Conservation (phyloP, 2,329 filamentous ascomycete species). For the Catunica adiposa region DNA sequence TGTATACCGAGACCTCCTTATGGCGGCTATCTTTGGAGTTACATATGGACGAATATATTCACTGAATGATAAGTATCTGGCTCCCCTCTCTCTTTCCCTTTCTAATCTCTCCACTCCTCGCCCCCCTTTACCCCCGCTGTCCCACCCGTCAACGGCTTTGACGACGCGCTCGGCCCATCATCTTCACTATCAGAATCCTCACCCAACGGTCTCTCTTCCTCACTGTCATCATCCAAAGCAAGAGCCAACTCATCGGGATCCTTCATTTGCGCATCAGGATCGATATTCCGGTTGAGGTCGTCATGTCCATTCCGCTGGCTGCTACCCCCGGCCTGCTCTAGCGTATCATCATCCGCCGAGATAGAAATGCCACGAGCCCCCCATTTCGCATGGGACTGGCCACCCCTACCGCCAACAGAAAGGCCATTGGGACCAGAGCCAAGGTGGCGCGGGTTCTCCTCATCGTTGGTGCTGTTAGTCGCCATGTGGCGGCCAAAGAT, state of each 20-base stretch:
- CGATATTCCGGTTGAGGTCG: constrained; percentile 31
- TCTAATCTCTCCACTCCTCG: constrained; percentile 31
- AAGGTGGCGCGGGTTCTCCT: constrained; percentile 35
- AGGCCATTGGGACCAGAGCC: constrained; percentile 16
- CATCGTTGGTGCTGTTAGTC: constrained; percentile 32
- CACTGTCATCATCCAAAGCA: constrained; percentile 41
- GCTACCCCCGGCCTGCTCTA: constrained; percentile 29
- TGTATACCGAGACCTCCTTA: no score
- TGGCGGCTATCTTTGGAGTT: no score
- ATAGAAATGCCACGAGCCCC: constrained; percentile 48
- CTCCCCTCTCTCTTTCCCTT: no score
- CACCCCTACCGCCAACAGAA: constrained; percentile 1
- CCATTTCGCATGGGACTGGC: constrained; percentile 34
- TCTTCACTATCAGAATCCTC: constrained; percentile 14
- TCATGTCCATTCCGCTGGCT: constrained; percentile 21
- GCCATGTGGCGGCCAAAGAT: constrained; percentile 51
- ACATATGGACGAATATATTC: no score
- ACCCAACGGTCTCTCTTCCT: constrained; percentile 23
- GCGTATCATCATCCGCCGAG: constrained; percentile 45
- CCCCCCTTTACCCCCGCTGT: constrained; percentile 26
- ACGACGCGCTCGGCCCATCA: constrained; percentile 4
- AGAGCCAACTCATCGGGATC: constrained; percentile 49
- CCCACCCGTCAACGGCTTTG: constrained; percentile 15
- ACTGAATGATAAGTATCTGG: no score
- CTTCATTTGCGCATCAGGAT: constrained; percentile 49